A percentile compares a stretch with the other conserved stretches of the same genome.
phyloP scores from a whole-genome alignment of 768 basidiomycete species.

The Phylloporus arenicola region DNA sequence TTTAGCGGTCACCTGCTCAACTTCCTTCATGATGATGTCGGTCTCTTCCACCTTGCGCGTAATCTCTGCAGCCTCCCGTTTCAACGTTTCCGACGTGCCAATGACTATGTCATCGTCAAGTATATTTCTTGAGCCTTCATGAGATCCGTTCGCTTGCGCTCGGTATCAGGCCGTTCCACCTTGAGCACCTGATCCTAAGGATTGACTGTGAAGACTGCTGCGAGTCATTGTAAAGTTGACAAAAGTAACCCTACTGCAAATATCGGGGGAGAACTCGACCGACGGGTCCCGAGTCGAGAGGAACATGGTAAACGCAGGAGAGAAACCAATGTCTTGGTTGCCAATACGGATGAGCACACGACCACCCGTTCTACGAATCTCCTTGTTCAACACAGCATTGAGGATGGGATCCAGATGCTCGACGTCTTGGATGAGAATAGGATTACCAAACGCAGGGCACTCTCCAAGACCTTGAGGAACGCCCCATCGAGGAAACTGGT shows the following conservation, averaged over 20 bases:
- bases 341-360: constrained; percentile 95
- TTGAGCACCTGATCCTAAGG: constrained; percentile 95
- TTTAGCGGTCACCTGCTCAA: constrained; percentile 91
- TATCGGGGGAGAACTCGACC: constrained; percentile 96
- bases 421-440: constrained; percentile 95
- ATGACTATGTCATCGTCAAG: constrained; percentile 99
- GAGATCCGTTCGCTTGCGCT: constrained; percentile 90
- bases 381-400: constrained; percentile 95
- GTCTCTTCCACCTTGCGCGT: constrained; percentile 96
- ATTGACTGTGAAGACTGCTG: constrained; percentile 97
- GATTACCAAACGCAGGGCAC: constrained; percentile 99
- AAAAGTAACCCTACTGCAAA: constrained; percentile 94
- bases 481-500: constrained; percentile 99
- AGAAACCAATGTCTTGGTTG: constrained; percentile 98
- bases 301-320: constrained; percentile 99
- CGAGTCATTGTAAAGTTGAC: constrained; percentile 99
- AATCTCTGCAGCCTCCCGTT: constrained; percentile 94
- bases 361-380: constrained; percentile 92
- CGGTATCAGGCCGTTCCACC: constrained; percentile 94
- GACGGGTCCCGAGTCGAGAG: constrained; percentile 95
- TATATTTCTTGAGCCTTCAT: constrained; percentile 98
- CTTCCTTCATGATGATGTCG: constrained; percentile 91
- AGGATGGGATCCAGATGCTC: constrained; percentile 97
- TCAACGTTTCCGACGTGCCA: constrained; percentile 89
- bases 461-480: constrained; percentile 97